phyloP scores from a whole-genome alignment of 768 basidiomycete species.

The Termitomyces sp. region DNA sequence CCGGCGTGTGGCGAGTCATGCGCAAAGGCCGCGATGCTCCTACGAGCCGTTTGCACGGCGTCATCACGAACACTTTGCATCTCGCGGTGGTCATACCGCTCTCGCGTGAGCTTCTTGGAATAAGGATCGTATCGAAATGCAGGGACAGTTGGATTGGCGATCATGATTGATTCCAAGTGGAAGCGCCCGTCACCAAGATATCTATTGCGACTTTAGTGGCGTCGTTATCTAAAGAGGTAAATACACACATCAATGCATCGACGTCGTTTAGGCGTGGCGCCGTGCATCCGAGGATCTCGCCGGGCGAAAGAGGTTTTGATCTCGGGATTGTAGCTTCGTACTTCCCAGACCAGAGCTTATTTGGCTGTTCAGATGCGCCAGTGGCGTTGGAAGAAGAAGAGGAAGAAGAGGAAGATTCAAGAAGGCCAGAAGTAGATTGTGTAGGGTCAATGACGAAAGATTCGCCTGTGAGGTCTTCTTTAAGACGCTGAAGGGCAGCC shows the following conservation, averaged over 20 bases:
- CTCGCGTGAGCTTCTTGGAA: constrained; percentile 93
- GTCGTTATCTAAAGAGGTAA: background rate
- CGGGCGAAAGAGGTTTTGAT: constrained; percentile 91
- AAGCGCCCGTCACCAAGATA: constrained; percentile 98
- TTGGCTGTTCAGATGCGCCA: background rate
- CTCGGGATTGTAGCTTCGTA: constrained; percentile 81
- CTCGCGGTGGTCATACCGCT: constrained; percentile 84
- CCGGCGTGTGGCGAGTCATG: background rate
- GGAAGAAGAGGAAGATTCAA: constrained; percentile 14
- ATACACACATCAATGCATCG: constrained; percentile 85
- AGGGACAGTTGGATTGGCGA: constrained; percentile 93
- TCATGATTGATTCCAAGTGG: constrained; percentile 98
- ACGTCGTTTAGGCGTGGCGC: constrained; percentile 76
- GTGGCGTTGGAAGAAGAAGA: background rate
- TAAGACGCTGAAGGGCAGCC: constrained; percentile 83
- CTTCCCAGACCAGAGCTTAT: constrained; percentile 51
- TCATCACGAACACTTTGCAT: constrained; percentile 77
- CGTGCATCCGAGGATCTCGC: constrained; percentile 96
- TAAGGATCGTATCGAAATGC: constrained; percentile 99
- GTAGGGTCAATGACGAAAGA: constrained; percentile 22
- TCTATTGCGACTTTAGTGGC: constrained; percentile 38
- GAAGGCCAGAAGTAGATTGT: background rate
- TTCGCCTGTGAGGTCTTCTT: constrained; percentile 67
- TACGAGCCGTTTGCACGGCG: constrained; percentile 73
- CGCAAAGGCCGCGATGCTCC: constrained; percentile 46